Evolutionary conservation across 306 rosid genomes (phyloP).

Genomic region (Pyrus communis): DNA sequence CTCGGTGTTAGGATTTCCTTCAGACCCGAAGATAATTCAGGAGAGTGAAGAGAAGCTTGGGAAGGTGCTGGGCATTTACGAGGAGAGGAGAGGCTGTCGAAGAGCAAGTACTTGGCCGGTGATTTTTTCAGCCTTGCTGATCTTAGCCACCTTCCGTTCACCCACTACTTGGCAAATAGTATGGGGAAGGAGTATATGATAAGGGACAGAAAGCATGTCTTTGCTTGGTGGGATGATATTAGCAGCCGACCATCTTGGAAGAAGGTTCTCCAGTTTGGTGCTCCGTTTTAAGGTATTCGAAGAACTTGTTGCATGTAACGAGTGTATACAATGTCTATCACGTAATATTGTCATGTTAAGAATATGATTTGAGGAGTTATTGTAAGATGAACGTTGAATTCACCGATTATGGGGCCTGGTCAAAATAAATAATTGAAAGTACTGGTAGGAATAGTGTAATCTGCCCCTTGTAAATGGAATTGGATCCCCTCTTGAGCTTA

Average conservation of each 20-base stretch:
- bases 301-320: neutral
- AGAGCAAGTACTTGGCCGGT: slow-evolving; percentile 48
- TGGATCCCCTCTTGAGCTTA: no score
- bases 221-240: slow-evolving; percentile 50
- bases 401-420: neutral
- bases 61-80: slow-evolving; percentile 43
- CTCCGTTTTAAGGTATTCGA: no score
- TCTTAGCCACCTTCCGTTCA: slow-evolving; percentile 41
- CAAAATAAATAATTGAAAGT: neutral
- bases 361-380: neutral
- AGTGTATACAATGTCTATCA: neutral
- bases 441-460: neutral
- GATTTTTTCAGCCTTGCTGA: slow-evolving; percentile 52
- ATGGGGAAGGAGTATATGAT: slow-evolving; percentile 25
- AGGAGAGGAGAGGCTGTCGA: slow-evolving; percentile 50
- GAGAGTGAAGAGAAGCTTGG: slow-evolving; percentile 41
- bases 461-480: neutral
- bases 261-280: slow-evolving; percentile 18
- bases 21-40: slow-evolving; percentile 31
- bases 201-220: slow-evolving; percentile 28
- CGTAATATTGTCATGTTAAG: neutral
- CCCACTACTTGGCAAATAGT: slow-evolving; percentile 28
- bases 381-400: neutral
- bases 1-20: neutral
- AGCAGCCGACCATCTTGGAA: slow-evolving; percentile 45